phyloP scores from a whole-genome alignment of 371 early-diverging fungal species.

The Rhizomucor pusillus region DNA sequence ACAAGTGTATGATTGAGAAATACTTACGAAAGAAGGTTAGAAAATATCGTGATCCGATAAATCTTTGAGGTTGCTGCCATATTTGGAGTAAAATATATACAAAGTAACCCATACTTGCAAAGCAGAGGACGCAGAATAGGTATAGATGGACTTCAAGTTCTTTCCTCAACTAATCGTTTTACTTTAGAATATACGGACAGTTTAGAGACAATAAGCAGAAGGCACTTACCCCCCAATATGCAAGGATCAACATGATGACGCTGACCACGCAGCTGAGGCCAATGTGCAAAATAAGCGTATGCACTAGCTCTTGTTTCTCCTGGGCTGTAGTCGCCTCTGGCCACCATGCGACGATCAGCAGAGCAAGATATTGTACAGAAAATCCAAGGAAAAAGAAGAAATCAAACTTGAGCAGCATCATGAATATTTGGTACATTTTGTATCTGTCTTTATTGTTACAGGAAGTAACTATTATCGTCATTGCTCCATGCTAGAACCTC shows the following conservation, averaged over 20 bases:
- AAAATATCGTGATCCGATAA: constrained; percentile 54
- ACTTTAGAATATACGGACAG: constrained; percentile 4
- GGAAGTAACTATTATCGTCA: no score
- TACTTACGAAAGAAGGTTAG: constrained; percentile 68
- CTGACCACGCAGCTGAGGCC: constrained; percentile 74
- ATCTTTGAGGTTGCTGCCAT: constrained; percentile 52
- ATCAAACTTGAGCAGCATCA: constrained; percentile 86
- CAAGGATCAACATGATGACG: constrained; percentile 65
- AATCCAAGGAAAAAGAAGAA: constrained; percentile 87
- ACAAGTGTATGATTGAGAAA: no score
- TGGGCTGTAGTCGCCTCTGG: constrained; percentile 39
- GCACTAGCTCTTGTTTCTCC: constrained; percentile 52
- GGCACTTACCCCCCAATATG: constrained; percentile 75
- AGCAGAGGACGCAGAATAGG: constrained; percentile 54
- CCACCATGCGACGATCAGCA: constrained; percentile 63
- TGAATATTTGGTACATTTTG: constrained; percentile 82
- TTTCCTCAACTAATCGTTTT: no score
- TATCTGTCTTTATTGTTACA: constrained; percentile 56
- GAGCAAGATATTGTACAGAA: constrained; percentile 81
- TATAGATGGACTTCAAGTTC: no score
- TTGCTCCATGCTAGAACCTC: background rate
- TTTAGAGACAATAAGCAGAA: constrained; percentile 11
- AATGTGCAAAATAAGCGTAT: constrained; percentile 57
- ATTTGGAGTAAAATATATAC: constrained; percentile 72
- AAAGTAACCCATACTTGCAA: constrained; percentile 66